phyloP scores from a whole-genome alignment of 345 rosid species.

The Erodium maritimum region DNA sequence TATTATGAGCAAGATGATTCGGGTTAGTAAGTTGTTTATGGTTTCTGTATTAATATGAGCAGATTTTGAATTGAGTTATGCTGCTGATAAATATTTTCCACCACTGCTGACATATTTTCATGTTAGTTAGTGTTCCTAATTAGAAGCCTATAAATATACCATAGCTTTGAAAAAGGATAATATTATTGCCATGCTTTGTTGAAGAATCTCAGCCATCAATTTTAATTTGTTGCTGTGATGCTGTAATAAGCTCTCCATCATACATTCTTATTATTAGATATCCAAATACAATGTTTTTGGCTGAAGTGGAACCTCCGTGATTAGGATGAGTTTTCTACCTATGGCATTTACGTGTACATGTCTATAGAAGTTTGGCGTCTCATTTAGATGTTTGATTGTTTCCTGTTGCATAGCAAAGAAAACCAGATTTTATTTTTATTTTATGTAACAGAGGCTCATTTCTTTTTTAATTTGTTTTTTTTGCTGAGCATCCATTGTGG shows the following conservation, averaged over 20 bases:
- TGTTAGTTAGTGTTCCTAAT: not conserved
- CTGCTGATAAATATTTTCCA: not conserved
- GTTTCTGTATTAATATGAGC: conserved; percentile 1
- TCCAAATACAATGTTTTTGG: not conserved
- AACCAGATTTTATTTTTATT: too few species aligned
- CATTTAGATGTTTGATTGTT: not conserved
- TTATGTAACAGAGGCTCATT: not conserved
- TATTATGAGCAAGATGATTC: conserved; percentile 91
- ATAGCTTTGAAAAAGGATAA: not conserved
- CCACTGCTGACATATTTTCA: not conserved
- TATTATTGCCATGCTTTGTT: not conserved
- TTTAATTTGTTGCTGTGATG: not conserved
- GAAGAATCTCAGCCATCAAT: not conserved
- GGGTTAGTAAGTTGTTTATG: conserved; percentile 30
- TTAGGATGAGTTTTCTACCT: not conserved
- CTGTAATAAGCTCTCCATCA: not conserved
- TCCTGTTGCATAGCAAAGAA: not conserved
- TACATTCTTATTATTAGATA: not conserved
- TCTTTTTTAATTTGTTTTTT: too few species aligned
- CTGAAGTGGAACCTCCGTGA: not conserved
- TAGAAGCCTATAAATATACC: not conserved
- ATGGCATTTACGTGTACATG: not conserved
- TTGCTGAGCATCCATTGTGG: not conserved
- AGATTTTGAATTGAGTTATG: not conserved
- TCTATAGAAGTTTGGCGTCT: not conserved